Evolutionary conservation across 2,329 filamentous ascomycete genomes (phyloP), one percentile per base, ranked within the genome.

Genomic region (Phaeomoniella chlamydospora): DNA sequence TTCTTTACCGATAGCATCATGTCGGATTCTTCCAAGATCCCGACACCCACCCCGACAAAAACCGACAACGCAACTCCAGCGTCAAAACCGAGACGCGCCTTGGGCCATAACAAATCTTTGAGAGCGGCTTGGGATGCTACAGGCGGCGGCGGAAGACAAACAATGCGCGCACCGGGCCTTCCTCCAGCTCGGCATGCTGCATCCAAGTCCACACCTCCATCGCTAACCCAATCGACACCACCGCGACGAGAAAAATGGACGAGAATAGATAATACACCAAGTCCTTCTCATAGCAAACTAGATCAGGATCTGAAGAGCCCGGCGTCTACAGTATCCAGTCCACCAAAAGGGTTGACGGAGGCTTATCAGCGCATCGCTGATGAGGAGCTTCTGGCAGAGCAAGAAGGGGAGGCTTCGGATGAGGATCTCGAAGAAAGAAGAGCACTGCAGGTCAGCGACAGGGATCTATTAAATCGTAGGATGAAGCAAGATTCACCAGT

Each of bases 361-460:
- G 45, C 50, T 4, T 64, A 64, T 40, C 48, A 49, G 34, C 49
- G 50, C 40, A 60, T 61, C 36, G 50, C 56, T 13, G 55, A 59
- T 31, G 57, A 54, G 26, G 53, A 55, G 18, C 49, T 53, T 31
- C 36, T 60, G 29, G 49, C 50, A 3, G 53, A 57, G 32, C 44
- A 49, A 13, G 58, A 49, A 29, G 37, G 44, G 30, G 45, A 48
- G 15, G 30, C 54, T 12, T 44, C 45, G 10, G 46, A 58, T 33
- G 53, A 56, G 12, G 52, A 56, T 10, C 45, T 38, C 17, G 36
- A 38, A 32, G 18, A 11, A 15, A 31, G 11, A 10, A 30, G 12
- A 33, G 29, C 29, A 16, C 15, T 18, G 15, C 12, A 29, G 11
- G 37, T 29, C 5, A 18, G 14, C 15, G 33, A 38, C 18, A 18